These are phyloP conservation scores for Irpex sp. DNA, from an alignment of 1,284 basidiomycete species.

Conservation along the genomic window DNA sequence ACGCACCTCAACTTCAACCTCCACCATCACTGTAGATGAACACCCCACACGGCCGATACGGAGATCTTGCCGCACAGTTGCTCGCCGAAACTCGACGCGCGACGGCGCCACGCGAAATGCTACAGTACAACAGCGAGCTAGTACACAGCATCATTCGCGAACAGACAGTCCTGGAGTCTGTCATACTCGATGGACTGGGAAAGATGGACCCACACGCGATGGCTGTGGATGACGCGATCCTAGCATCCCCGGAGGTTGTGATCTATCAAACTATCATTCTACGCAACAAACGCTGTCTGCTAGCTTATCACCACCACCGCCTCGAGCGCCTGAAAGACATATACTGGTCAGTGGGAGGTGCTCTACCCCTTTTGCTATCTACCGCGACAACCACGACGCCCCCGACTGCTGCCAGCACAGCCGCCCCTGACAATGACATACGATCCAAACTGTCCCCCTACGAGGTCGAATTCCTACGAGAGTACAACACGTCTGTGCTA, in stretches of 20 bases:
- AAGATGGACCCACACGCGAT: slow-evolving; percentile 31
- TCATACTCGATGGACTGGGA: slow-evolving; percentile 42
- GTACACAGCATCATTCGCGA: slow-evolving; percentile 88
- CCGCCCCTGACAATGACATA: slow-evolving; percentile 56
- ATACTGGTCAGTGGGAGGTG: slow-evolving; percentile 92
- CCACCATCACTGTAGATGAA: slow-evolving; percentile 16
- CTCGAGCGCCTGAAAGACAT: slow-evolving; percentile 79
- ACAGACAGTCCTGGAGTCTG: slow-evolving; percentile 82
- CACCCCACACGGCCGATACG: slow-evolving; percentile 48
- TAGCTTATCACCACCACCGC: slow-evolving; percentile 88
- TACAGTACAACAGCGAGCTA: slow-evolving; percentile 90
- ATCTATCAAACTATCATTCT: slow-evolving; percentile 86
- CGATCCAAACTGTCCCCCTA: slow-evolving; percentile 81
- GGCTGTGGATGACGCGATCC: slow-evolving; percentile 38
- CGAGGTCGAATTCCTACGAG: slow-evolving; percentile 87
- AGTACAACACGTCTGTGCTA: slow-evolving; percentile 80
- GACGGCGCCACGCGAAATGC: slow-evolving; percentile 75
- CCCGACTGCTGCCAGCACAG: slow-evolving; percentile 10
- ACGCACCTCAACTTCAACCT: not conserved
- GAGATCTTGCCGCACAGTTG: slow-evolving; percentile 86
- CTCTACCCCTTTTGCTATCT: slow-evolving; percentile 80
- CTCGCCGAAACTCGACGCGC: slow-evolving; percentile 84
- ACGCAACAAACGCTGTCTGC: slow-evolving; percentile 89
- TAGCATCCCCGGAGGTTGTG: slow-evolving; percentile 63
- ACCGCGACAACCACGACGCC: too few species aligned